Conservation (phyloP, 2,329 filamentous ascomycete species). For the Pestalotiopsis sp. region DNA sequence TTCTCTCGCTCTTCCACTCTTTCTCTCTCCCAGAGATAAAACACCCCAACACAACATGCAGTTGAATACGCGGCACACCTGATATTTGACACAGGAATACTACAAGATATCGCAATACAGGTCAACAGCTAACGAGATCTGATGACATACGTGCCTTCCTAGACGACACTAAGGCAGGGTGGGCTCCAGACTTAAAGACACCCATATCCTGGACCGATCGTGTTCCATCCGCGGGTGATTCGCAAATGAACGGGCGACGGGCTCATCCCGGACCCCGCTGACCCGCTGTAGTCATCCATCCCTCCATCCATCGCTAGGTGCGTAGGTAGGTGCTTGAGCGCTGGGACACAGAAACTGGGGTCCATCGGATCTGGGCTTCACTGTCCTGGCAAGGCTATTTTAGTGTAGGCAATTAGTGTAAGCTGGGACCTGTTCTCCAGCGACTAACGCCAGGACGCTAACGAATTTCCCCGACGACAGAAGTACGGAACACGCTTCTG, state of each 20-base stretch:
- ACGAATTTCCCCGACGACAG: constrained; percentile 4
- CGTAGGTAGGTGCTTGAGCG: not conserved
- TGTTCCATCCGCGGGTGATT: constrained; percentile 3
- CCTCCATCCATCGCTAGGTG: not conserved
- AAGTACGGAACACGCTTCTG: constrained; percentile 6
- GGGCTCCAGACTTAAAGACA: not conserved
- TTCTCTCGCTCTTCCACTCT: not conserved
- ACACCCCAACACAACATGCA: too few relatives aligned
- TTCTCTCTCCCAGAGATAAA: not conserved
- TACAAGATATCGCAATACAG: not conserved
- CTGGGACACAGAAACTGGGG: not conserved
- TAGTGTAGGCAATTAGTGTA: not conserved
- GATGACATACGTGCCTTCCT: not conserved
- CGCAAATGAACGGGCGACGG: not conserved
- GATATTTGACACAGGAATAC: not conserved
- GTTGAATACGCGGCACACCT: not conserved
- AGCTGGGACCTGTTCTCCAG: not conserved
- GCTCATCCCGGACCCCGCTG: constrained; percentile 3
- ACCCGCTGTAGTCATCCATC: not conserved
- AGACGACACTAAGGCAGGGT: not conserved
- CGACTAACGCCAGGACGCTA: not conserved
- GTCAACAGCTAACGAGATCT: not conserved
- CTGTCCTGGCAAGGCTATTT: not conserved
- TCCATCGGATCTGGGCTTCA: not conserved
- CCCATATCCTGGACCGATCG: not conserved